Base-by-base conservation (phyloP, 2,329 filamentous ascomycete genomes). In the Exophiala oligosperma region DNA sequence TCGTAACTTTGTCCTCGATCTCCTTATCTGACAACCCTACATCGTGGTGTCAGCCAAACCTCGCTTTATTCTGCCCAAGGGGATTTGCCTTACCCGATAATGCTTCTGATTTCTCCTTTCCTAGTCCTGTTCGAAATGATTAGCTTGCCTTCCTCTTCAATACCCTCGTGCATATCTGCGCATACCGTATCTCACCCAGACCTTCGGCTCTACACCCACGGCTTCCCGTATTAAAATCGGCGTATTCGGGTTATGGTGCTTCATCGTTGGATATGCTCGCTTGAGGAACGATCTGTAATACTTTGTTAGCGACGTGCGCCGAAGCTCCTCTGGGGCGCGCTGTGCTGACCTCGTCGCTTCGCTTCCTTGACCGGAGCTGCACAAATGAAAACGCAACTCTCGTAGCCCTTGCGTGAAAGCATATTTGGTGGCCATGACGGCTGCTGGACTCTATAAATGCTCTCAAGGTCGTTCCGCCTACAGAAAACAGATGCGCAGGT, bases 171-270 rank as follows among this genome's bases (percentile, higher is more conserved):
- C 9, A 35, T 35, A 9, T 6, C 32, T 35, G 32, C 32, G 32
- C 85, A 70, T 76, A 96, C 91, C 93, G 74, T 95, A 99, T 86
- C 94, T 84, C 67, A 93, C 92, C 76, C 89, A 97, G 64, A 99
- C 85, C 75, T 86, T 89, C 64, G 94, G 93, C 73, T 89, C 80
- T 54, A 90, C 91, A 71, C 90, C 91, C 68, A 85, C 80, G 53
- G 93, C 94, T 81, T 97, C 94, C 72, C 94, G 90, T 71, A 99
- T 87, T 81, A 99, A 81, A 77, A 99, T 97, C 54, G 94, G 94
- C 49, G 84, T 92, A 76, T 90, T 81, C 57, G 94, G 94, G 81
- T 99, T 99, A 83, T 93, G 90, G 83, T 96, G 95, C 86, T 99
- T 99, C 93, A 99, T 97, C 60, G 90, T 94, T 48, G 94, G 94